Evolutionary conservation across 1,284 basidiomycete species (phyloP), one percentile per base, ranked within the genome.

Genomic region (Pyrrhoderma noxium): DNA sequence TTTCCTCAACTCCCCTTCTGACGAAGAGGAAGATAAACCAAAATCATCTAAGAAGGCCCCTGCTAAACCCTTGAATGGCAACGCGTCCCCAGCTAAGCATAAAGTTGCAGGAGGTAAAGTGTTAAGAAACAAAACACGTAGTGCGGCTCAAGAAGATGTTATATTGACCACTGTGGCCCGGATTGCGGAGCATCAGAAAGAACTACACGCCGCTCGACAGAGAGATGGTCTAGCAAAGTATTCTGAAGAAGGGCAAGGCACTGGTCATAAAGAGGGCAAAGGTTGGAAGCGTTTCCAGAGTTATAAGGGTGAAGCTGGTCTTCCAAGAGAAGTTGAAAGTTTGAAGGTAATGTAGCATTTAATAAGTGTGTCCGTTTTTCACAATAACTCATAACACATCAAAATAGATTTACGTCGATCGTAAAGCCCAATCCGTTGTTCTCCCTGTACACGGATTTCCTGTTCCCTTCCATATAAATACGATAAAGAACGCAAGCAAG

Each of bases 391-490:
- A 59, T 19, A 40, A 59, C 42, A 18, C 21, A 47, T 23, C 27
- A 13, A 13, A 53, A 2, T 64, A 97, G 89, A 91, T 99, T 58
- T 80, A 80, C 58, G 86, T 99, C 27, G 96, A 99, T 64, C 83
- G 89, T 59, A 90, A 92, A 62, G 82, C 89, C 13, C 85, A 91
- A 58, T 91, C 93, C 0, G 84, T 99, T 50, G 78, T 99, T 43
- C 68, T 99, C 1, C 96, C 96, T 9, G 85, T 99, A 59, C 85
- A 98, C 62, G 95, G 95, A 2, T 98, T 88, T 60, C 91, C 93
- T 0, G 93, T 97, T 0, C 94, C 96, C 0, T 98, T 97, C 74
- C 96, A 99, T 65, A 94, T 99, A 69, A 96, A 96, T 62, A 94
- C 93, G 1, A 90, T 99, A 58, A 99, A 99, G 70, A 99, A 97